Conservation (phyloP, 208 protist species). For the Wallacemonas sp. region DNA sequence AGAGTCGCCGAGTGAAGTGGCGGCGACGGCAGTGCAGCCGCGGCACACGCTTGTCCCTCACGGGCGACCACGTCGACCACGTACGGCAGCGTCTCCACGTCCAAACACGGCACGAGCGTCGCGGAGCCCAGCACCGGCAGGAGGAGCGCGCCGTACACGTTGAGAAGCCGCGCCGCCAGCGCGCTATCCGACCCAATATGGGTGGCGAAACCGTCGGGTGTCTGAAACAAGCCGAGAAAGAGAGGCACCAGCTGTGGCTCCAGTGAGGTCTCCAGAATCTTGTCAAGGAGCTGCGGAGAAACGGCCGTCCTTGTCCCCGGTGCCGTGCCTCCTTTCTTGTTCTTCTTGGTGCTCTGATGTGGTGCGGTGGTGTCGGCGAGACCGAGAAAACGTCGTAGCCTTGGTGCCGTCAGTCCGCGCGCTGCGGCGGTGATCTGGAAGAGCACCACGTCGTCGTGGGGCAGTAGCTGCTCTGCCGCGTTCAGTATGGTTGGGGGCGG, state of each 20-base stretch:
- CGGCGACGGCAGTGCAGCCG: too few species aligned
- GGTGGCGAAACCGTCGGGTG: slow-evolving; percentile 46
- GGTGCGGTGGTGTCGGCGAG: slow-evolving; percentile 10
- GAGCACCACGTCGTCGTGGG: slow-evolving; percentile 36
- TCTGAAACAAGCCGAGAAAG: slow-evolving; percentile 58
- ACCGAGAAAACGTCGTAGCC: slow-evolving; percentile 51
- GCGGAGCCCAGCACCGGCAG: slow-evolving; percentile 47
- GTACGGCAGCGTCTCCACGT: slow-evolving; percentile 48
- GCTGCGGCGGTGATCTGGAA: slow-evolving; percentile 50
- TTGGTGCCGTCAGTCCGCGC: slow-evolving; percentile 39
- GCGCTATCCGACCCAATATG: slow-evolving; percentile 51
- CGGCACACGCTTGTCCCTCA: neutral
- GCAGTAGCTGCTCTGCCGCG: slow-evolving; percentile 41
- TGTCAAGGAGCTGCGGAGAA: slow-evolving; percentile 34
- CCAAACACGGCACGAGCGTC: slow-evolving; percentile 50
- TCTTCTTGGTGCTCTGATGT: neutral
- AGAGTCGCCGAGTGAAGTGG: neutral
- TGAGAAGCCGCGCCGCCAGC: slow-evolving; percentile 48
- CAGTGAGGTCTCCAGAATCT: slow-evolving; percentile 47
- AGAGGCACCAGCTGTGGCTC: slow-evolving; percentile 48
- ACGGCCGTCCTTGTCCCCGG: slow-evolving; percentile 2
- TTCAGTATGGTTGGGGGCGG: slow-evolving; percentile 52
- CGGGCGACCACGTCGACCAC: slow-evolving; percentile 62
- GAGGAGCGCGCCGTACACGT: slow-evolving; percentile 52
- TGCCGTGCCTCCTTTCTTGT: slow-evolving; percentile 14